Base-by-base conservation (phyloP, 805 yeast species). In the Candida succiphila region DNA sequence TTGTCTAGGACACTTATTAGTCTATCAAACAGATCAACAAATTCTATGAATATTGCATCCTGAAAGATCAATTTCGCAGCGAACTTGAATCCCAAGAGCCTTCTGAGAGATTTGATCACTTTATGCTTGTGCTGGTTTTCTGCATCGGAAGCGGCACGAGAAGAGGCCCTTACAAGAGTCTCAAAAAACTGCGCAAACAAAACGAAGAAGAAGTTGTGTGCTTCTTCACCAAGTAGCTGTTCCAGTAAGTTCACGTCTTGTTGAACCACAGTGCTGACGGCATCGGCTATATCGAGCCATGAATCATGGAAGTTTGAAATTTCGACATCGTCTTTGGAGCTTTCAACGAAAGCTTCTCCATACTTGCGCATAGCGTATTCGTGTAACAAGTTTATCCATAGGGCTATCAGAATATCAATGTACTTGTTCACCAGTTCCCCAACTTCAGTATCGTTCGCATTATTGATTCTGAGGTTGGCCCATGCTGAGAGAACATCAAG, bases 121-220 rank as follows among this genome's bases (percentile, higher is more conserved):
- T 80, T 76, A 3, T 61, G 59, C 10, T 69, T 46, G 3, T 76
- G 69, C 1, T 41, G 39, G 23, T 38, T 35, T 21, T 53, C 54
- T 19, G 54, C 54, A 12, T 40, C 36, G 28, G 44, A 45, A 25
- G 33, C 35, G n/a, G 40, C 32, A 18, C 41, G 45, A 4, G 52
- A 47, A 15, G 56, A 54, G n/a, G 40, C 26, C 32, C 67, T 69
- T 31, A 80, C 68, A 39, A 87, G 62, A 1, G 80, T 72, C 44
- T 84, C 94, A 31, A 87, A 66, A 51, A 95, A 85, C 43, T 84
- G 82, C 9, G 95, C 83, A 57, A 81, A 83, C 26, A 88, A 53
- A 21, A 87, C 78, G 49, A 85, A 82, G 54, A 82, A 78, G 43
- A 87, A 82, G 39, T 73, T 74, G 4, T 69, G 63, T 2, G 72